Base-by-base conservation (phyloP, 768 basidiomycete species). In the Auriscalpium orientale region DNA sequence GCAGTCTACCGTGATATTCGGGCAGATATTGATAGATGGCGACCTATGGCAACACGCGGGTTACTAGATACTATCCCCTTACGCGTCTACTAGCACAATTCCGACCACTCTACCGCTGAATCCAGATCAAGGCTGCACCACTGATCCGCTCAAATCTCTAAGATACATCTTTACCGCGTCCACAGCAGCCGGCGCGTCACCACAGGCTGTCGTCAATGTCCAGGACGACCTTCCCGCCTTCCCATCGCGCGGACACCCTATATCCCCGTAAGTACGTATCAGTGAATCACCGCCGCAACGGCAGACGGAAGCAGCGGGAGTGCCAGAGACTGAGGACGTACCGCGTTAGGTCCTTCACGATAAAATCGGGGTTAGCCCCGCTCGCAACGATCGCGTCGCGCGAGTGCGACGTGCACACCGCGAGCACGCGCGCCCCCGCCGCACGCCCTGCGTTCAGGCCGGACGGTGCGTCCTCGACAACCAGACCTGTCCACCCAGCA, bases 391-490 rank as follows among this genome's bases (percentile, higher is more conserved):
- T 74, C 36, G 67, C 67, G 44, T 80, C 77, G 16, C 81, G 73
- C 22, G 78, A 65, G 53, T 92, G 88, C 6, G 87, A 88, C 35
- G 94, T 95, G 66, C 88, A 89, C 1, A 94, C 89, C 1, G 87
- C 94, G 13, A 95, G 76, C 0, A 87, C 89, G 48, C 70, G 76
- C 49, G 87, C 78, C 11, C 91, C 90, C 16, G 91, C 87, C 8
- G 87, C 84, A 48, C 79, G 79, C 20, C 91, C 91, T 15, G 89
- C 78, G 57, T 73, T 74, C 60, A 94, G 71, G 3, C 94, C 94
- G 13, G 89, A 85, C 4, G 91, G 87, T 2, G 94, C 92, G 64
- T 97, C 94, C 64, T 95, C 92, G 3, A 97, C 77, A 8, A 95
- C 93, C 56, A 95, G 74, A 64, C 88, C 89, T 91, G 60, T 15